Percentiles rank a stretch among this genome's conserved stretches.
Evolutionary conservation across 1,284 basidiomycete species (phyloP).

Genomic region (Ustilago shanxiensis): DNA sequence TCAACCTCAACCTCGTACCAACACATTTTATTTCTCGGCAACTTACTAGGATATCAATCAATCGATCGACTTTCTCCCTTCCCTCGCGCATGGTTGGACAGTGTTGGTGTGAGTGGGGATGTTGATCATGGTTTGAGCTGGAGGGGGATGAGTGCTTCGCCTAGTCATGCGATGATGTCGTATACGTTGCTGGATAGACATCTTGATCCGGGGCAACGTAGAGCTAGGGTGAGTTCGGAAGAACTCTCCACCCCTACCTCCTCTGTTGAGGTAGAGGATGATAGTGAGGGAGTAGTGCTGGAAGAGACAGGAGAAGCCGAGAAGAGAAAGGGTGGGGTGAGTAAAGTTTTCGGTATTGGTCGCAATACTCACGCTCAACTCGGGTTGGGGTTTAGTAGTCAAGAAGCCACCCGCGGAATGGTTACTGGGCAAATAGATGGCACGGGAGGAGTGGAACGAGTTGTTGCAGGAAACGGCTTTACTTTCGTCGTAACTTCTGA

Average conservation of each 20-base stretch:
- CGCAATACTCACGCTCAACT: constrained; percentile 46
- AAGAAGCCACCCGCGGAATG: constrained; percentile 52
- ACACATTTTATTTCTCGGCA: constrained; percentile 35
- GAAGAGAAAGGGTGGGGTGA: not conserved
- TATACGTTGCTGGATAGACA: constrained; percentile 20
- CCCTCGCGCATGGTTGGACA: constrained; percentile 32
- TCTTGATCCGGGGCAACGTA: not conserved
- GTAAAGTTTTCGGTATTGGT: constrained; percentile 39
- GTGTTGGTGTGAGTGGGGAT: constrained; percentile 11
- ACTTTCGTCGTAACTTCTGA: constrained; percentile 24
- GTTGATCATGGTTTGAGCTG: constrained; percentile 32
- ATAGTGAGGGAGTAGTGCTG: constrained; percentile 7
- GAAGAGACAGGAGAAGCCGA: not conserved
- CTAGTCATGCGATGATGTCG: constrained; percentile 12
- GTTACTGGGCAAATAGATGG: constrained; percentile 20
- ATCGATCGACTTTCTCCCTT: constrained; percentile 15
- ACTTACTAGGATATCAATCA: constrained; percentile 26
- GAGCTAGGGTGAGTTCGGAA: not conserved
- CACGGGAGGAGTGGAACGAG: constrained; percentile 1
- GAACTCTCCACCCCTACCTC: not conserved
- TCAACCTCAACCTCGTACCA: not conserved
- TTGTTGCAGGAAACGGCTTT: constrained; percentile 22
- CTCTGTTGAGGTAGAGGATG: not conserved
- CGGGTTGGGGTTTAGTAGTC: constrained; percentile 34
- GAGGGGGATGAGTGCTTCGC: not conserved